A percentile compares a stretch with the other conserved stretches of the same genome.
Evolutionary conservation across 768 basidiomycete genomes (phyloP).

Genomic region (Kwoniella sp.): DNA sequence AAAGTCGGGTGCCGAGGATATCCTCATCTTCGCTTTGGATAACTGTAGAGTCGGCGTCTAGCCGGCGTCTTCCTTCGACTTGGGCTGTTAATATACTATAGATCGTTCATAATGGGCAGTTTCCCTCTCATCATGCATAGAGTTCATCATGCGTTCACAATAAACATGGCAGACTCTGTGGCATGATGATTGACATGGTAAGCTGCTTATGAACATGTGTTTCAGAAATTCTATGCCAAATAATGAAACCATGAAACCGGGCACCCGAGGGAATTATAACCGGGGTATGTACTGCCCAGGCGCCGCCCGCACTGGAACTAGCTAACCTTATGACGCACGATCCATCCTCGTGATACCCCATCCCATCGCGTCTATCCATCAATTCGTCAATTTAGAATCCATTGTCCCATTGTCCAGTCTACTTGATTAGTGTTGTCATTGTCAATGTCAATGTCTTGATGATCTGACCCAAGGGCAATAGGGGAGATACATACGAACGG

Average conservation of each 20-base stretch:
- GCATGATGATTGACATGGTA: too few relatives aligned
- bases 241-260: not conserved
- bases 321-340: not conserved
- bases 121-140: conserved; percentile 1
- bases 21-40: conserved; percentile 83
- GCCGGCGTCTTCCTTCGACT: not conserved
- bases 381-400: too few relatives aligned
- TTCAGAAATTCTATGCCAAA: too few relatives aligned
- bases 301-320: not conserved
- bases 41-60: conserved; percentile 80
- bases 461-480: too few relatives aligned
- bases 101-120: not conserved
- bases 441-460: too few relatives aligned
- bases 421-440: too few relatives aligned
- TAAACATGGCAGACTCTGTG: too few relatives aligned
- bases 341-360: too few relatives aligned
- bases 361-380: not conserved
- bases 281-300: not conserved
- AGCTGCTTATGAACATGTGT: too few relatives aligned
- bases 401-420: too few relatives aligned
- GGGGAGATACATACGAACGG: too few relatives aligned
- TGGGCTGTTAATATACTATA: too few relatives aligned
- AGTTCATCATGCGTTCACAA: not conserved
- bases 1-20: conserved; percentile 81
- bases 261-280: not conserved